Base-by-base conservation (phyloP, 1,284 basidiomycete genomes). In the Gomphus sp. region DNA sequence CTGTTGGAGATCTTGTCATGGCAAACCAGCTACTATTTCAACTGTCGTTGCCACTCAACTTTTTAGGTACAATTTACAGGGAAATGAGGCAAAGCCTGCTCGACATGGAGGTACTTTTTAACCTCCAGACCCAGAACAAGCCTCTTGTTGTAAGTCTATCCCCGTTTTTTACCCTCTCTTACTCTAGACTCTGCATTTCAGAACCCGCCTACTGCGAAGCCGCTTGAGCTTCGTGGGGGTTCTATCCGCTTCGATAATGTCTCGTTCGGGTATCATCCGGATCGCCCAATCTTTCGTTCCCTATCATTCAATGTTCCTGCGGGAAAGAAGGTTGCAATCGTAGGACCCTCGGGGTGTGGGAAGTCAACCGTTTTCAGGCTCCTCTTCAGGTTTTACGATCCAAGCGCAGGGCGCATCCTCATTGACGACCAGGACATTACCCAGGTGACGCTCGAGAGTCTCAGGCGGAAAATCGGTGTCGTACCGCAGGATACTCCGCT, bases 1-100 rank as follows among this genome's bases (percentile, higher is more conserved):
- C 95, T 1, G 82, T 99, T 28, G 97, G 96, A 10, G 96, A 99
- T 69, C 80, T 99, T 22, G 97, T 99, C 62, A 97, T 99, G 91
- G 89, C 97, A 66, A 99, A 99, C 71, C 96, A 98, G 70, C 81
- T 99, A n/a, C 94, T 99, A 43, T 99, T 99, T 76, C 97, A 99
- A 71, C 77, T 99, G 0, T 96, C 93, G 1, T 75, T 99, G 25
- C 96, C 96, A 2, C 82, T 99, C 62, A 98, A 98, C 74, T 99
- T 99, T 74, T 75, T 99, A 58, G 96, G 96, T 0, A 93, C 93
- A 0, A 95, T 99, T 52, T 99, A 99, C 68, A 89, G 97, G 55
- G 96, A 99, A 72, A 82, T 98, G 69, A 79, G 94, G 37, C 97
- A 99, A 70, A 95, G 92, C 68, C 73, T 99, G 50, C 80, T 98